Base-by-base conservation (phyloP, 768 basidiomycete species). In the Lentinula raphanica region DNA sequence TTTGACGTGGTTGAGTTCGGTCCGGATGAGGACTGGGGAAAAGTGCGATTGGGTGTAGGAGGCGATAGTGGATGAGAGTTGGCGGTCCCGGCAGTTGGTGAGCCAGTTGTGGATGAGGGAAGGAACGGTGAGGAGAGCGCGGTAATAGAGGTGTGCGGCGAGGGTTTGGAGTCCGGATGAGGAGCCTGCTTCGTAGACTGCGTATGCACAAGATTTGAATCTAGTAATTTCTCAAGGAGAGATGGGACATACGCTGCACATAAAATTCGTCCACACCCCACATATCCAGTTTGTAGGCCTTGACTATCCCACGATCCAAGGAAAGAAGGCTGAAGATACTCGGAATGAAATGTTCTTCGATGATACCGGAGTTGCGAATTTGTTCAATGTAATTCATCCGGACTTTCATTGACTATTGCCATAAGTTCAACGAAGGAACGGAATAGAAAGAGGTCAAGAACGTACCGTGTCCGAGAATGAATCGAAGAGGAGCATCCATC, bases 401-500 rank as follows among this genome's bases (percentile, higher is more conserved):
- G 46, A 98, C 87, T 76, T 88, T 92, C 63, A 92, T 79, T 0
- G 95, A 96, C 94, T 98, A 65, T 2, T 9, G 28, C 39, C 17
- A 23, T 1, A 23, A 54, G 21, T 64, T 28, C 62, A 25, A 19
- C 11, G 32, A 8, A 19, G 13, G 19, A 15, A 49, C 15, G 8
- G 9, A 27, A 31, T 19, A 17, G 25, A 9, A 36, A 8, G 11
- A 27, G 23, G 21, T 23, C 5, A 54, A 36, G 55, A 40, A 77
- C 91, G 61, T 68, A 95, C 94, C 8, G 92, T 88, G 68, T 91
- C 85, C 25, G 76, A 74, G 71, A 97, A 97, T 19, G 89, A 75
- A 65, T 94, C 92, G 60, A 97, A 87, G 1, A 87, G 68, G n/a
- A 92, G 73, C 87, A 95, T 90, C 94, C 94, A 97, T 2, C 80